Conservation (phyloP, 2,329 filamentous ascomycete species). For the Xylaria sp. region DNA sequence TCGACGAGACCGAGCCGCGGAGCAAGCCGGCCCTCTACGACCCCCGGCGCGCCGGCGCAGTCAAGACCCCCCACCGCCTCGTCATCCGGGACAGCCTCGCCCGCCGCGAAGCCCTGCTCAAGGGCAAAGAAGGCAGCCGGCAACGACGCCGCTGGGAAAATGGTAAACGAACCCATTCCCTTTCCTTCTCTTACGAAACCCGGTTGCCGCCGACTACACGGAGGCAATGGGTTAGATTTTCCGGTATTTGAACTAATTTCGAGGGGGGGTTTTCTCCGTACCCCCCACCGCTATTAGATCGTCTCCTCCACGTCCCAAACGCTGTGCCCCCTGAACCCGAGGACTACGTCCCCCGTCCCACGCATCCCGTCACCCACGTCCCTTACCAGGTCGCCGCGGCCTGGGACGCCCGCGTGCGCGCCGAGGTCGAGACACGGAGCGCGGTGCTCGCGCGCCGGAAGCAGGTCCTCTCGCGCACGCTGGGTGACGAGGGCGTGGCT, state of each 20-base stretch:
- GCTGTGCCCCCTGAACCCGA: constrained; percentile 72
- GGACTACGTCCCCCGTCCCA: constrained; percentile 80
- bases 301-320: constrained; percentile 79
- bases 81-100: constrained; percentile 50
- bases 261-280: not conserved
- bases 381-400: constrained; percentile 76
- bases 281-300: constrained; percentile 52
- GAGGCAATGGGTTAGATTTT: not conserved
- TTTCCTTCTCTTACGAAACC: not conserved
- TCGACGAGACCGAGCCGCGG: constrained; percentile 61
- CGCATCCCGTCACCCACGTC: constrained; percentile 69
- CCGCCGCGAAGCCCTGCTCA: constrained; percentile 69
- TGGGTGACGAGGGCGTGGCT: constrained; percentile 40
- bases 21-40: constrained; percentile 28
- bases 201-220: not conserved
- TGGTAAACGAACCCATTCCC: constrained; percentile 48
- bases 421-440: constrained; percentile 42
- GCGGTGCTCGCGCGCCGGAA: constrained; percentile 37
- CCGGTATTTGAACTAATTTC: not conserved
- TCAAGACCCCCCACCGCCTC: constrained; percentile 39
- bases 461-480: constrained; percentile 39
- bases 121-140: constrained; percentile 85
- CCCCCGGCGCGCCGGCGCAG: constrained; percentile 24
- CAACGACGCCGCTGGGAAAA: constrained; percentile 93
- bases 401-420: constrained; percentile 41